Base-by-base conservation (phyloP, 83 land plant species). In the Isoetes engelmannii region DNA sequence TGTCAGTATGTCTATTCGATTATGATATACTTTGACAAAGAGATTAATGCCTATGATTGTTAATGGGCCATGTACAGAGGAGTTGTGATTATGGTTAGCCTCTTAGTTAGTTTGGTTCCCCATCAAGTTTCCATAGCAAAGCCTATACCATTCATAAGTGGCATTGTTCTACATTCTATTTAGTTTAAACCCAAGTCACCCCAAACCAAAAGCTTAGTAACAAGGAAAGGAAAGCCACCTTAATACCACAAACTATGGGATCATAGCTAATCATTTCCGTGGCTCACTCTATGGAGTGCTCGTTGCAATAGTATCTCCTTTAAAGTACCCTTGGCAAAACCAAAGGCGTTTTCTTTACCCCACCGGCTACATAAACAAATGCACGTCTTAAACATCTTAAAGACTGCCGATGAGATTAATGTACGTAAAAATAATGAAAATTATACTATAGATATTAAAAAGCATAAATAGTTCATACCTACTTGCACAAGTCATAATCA, bases 241-340 rank as follows among this genome's bases (percentile, higher is more conserved):
- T 95, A n/a, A 91, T 90, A 48, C 83, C 86, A 69, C 80, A 45
- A 63, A 94, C 93, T 45, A 94, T 60, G n/a, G 97, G 97, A 74
- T 95, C 99, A 77, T 91, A 90, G 72, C 97, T 95, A 17, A 95
- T 91, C 97, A 95, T 84, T 64, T 91, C 99, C 97, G 99, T 49
- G 99, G 99, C 54, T 75, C 86, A 71, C 77, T 69, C n/a, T 90
- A 80, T 47, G 99, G 93, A 37, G 89, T 82, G 54, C 99, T 97
- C 49, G 93, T 91, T 60, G 92, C 83, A 47, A 94, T 49, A 18
- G 49, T 47, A 67, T 94, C 97, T 55, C 81, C 86, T 69, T 84
- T 84, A 18, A 81, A n/a, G n/a, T 19, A 20, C 70, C 69, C 45
- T 74, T 77, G 5, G 46, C 10, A 13, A 12, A 51, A 5, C 97